Evolutionary conservation across 192 early-diverging fungal genomes (phyloP).

Genomic region (Coemansia sp.): DNA sequence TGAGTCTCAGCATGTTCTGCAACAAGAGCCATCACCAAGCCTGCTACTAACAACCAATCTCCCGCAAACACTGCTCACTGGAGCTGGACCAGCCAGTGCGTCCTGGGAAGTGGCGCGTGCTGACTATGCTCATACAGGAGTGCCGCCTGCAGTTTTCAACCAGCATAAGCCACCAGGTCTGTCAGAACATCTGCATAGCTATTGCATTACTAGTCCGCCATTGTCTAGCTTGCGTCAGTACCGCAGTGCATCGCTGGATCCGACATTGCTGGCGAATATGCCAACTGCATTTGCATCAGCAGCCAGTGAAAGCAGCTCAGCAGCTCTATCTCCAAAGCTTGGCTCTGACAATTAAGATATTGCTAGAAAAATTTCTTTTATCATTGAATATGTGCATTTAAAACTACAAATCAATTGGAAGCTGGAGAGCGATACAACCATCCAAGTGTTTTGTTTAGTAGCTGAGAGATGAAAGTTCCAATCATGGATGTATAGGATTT

Average conservation of each 20-base stretch:
- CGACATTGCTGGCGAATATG: conserved; percentile 36
- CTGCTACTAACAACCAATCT: neutral
- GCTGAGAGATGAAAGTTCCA: conserved; percentile 10
- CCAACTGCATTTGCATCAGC: conserved; percentile 40
- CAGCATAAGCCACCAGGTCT: neutral
- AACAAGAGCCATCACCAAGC: neutral
- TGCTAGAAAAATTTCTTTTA: neutral
- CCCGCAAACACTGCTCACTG: neutral
- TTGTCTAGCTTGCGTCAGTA: conserved; percentile 3
- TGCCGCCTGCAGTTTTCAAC: neutral
- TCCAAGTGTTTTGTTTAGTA: conserved; percentile 18
- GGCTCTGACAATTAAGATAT: conserved; percentile 2
- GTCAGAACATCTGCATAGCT: conserved; percentile 23
- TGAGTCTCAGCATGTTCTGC: neutral
- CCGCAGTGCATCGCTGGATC: conserved; percentile 47
- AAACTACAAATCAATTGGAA: neutral
- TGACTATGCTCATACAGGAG: neutral
- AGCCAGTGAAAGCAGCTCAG: conserved; percentile 1
- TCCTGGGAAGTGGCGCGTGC: conserved; percentile 3
- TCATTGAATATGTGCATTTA: neutral
- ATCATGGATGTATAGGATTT: conserved; percentile 22
- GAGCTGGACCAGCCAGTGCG: conserved; percentile 10
- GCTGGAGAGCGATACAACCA: conserved; percentile 4
- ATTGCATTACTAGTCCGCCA: conserved; percentile 21
- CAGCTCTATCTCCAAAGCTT: neutral